Conservation (phyloP, 164 flowering plant species). For the Tinospora cordifolia region DNA sequence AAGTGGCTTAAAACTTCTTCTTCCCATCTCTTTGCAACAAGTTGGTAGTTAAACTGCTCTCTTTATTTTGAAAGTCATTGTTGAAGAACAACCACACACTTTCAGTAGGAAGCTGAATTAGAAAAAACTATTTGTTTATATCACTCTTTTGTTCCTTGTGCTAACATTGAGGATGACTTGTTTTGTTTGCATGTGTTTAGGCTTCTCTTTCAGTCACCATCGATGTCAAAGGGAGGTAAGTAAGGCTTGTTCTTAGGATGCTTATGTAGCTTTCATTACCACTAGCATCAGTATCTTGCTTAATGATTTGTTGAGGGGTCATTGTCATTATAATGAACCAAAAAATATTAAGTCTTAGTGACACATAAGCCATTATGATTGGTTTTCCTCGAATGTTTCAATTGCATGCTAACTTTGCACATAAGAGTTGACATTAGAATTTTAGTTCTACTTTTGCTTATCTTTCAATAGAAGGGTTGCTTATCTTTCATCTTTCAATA, state of each 20-base stretch:
- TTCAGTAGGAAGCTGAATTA: not conserved
- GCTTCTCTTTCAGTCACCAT: not conserved
- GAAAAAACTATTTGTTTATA: not conserved
- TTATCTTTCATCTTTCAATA: too few species aligned
- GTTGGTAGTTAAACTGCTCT: slow-evolving; percentile 1
- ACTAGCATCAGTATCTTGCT: not conserved
- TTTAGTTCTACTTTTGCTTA: not conserved
- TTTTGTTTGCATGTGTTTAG: not conserved
- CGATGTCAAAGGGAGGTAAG: not conserved
- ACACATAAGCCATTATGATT: not conserved
- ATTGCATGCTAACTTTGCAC: not conserved
- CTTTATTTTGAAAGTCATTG: not conserved
- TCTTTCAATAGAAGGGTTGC: not conserved
- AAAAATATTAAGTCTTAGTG: not conserved
- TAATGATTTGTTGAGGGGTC: not conserved
- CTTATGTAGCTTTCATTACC: not conserved
- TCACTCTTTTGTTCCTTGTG: not conserved
- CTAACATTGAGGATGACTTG: not conserved
- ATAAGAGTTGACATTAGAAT: too few species aligned
- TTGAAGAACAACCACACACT: not conserved
- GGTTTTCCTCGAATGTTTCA: not conserved
- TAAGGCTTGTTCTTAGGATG: not conserved
- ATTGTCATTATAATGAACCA: not conserved
- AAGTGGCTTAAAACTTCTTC: not conserved
- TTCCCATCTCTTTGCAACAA: not conserved